Percentiles rank a stretch among this genome's conserved stretches.
phyloP scores from a whole-genome alignment of 1,284 basidiomycete genomes.

The Irpex sp. region DNA sequence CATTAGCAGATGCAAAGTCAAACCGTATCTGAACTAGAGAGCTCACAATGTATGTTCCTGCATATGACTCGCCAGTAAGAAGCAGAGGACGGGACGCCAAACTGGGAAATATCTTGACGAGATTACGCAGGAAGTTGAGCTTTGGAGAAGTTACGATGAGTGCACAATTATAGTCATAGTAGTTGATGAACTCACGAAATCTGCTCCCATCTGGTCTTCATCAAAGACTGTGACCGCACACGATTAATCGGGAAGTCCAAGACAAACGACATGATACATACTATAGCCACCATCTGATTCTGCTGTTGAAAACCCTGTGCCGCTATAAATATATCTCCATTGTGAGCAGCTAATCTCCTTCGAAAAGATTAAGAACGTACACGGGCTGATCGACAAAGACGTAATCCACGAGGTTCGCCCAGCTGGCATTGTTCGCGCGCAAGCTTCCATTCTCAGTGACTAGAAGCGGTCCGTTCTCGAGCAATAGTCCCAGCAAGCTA shows the following conservation, averaged over 20 bases:
- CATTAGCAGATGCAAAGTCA: not conserved
- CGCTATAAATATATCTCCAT: conserved; percentile 19
- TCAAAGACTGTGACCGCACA: conserved; percentile 40
- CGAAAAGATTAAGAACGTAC: not conserved
- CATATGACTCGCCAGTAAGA: conserved; percentile 64
- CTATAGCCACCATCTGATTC: conserved; percentile 37
- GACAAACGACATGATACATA: conserved; percentile 39
- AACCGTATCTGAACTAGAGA: not conserved
- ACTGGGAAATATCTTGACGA: conserved; percentile 63
- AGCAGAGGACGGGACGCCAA: conserved; percentile 55
- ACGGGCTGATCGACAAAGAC: conserved; percentile 14
- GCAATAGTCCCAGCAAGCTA: conserved; percentile 58
- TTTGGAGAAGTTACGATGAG: conserved; percentile 21
- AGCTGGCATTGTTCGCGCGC: conserved; percentile 10
- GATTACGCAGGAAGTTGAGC: conserved; percentile 64
- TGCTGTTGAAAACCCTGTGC: conserved; percentile 59
- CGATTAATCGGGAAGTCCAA: not conserved
- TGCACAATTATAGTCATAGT: no score
- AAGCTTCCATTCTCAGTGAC: conserved; percentile 1
- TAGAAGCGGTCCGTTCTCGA: conserved; percentile 28
- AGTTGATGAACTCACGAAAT: conserved; percentile 49
- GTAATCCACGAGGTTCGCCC: conserved; percentile 9
- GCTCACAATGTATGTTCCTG: conserved; percentile 51
- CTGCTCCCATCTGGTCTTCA: conserved; percentile 62
- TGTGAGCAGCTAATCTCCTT: no score